A percentile compares a stretch with the other conserved stretches of the same genome.
Evolutionary conservation across 2,329 filamentous ascomycete species (phyloP).

Genomic region (Phialophora verrucosa): DNA sequence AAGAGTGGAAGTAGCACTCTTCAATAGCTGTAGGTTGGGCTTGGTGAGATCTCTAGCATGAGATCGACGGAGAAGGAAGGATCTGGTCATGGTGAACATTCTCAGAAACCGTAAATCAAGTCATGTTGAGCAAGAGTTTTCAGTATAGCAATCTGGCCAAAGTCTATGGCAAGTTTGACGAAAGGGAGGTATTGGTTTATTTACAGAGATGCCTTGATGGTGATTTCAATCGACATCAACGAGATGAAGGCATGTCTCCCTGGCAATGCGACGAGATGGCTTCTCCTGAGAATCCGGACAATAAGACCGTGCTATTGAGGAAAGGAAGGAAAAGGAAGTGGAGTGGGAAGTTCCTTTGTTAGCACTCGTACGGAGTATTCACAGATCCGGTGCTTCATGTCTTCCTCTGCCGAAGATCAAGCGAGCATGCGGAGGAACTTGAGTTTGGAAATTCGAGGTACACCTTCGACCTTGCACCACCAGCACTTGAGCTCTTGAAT

Average conservation of each 20-base stretch:
- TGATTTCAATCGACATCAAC: not conserved
- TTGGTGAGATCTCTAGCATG: not conserved
- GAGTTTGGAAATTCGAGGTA: not conserved
- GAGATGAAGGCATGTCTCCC: not conserved
- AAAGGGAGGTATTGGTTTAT: not conserved
- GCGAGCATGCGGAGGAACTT: not conserved
- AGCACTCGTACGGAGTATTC: not conserved
- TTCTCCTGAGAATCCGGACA: not conserved
- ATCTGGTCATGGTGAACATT: not conserved
- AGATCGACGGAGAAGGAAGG: not conserved
- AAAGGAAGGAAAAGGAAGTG: not conserved
- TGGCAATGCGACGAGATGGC: not conserved
- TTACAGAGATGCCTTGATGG: not conserved
- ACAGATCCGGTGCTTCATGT: no score
- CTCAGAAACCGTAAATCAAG: not conserved
- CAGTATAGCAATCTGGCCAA: not conserved
- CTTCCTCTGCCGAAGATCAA: constrained; percentile 2
- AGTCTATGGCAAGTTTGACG: not conserved
- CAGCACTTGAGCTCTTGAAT: not conserved
- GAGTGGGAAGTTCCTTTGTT: not conserved
- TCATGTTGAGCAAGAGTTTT: not conserved
- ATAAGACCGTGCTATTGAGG: not conserved
- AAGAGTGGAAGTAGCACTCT: not conserved
- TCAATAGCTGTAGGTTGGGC: not conserved
- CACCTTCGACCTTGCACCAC: not conserved